These are phyloP conservation scores for Lasiosphaeria ovina DNA, from an alignment of 495 filamentous ascomycete genomes.

Conservation along the genomic window DNA sequence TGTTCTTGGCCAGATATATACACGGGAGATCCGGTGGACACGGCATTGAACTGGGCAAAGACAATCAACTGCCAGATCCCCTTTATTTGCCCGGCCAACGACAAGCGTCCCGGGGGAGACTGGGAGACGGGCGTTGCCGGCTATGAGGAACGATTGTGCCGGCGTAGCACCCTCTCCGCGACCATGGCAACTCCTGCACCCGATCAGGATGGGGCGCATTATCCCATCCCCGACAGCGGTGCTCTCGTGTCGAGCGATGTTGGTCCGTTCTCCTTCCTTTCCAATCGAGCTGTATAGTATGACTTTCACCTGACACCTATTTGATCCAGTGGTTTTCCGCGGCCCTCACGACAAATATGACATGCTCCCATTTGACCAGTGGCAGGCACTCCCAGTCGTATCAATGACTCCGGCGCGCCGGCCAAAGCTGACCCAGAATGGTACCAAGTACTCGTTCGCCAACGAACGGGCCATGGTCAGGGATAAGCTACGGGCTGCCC, in stretches of 20 bases:
- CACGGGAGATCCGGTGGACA: slow-evolving; percentile 66
- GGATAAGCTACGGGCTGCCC: slow-evolving; percentile 67
- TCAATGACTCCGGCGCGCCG: slow-evolving; percentile 67
- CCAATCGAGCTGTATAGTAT: not conserved
- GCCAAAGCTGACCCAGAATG: slow-evolving; percentile 65
- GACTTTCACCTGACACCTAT: not conserved
- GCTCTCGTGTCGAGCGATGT: slow-evolving; percentile 67
- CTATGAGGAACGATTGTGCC: slow-evolving; percentile 67
- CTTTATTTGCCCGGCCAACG: slow-evolving; percentile 72
- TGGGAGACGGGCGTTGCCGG: slow-evolving; percentile 73
- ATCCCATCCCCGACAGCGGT: slow-evolving; percentile 64
- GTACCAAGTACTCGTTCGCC: slow-evolving; percentile 65
- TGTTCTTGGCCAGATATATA: slow-evolving; percentile 47
- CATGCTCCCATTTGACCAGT: slow-evolving; percentile 43
- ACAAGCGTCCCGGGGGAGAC: slow-evolving; percentile 70
- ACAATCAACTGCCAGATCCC: slow-evolving; percentile 46
- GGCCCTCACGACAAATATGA: slow-evolving; percentile 48
- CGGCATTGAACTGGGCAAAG: slow-evolving; percentile 58
- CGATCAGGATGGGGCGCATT: slow-evolving; percentile 48
- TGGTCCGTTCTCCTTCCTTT: slow-evolving; percentile 43
- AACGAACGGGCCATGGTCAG: slow-evolving; percentile 66
- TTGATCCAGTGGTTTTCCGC: slow-evolving; percentile 42
- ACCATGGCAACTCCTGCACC: slow-evolving; percentile 56
- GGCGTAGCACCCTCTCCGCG: slow-evolving; percentile 67
- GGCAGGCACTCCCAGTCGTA: slow-evolving; percentile 60